Conservation (phyloP, 257 asterid species). For the Solanum gracilifrons region DNA sequence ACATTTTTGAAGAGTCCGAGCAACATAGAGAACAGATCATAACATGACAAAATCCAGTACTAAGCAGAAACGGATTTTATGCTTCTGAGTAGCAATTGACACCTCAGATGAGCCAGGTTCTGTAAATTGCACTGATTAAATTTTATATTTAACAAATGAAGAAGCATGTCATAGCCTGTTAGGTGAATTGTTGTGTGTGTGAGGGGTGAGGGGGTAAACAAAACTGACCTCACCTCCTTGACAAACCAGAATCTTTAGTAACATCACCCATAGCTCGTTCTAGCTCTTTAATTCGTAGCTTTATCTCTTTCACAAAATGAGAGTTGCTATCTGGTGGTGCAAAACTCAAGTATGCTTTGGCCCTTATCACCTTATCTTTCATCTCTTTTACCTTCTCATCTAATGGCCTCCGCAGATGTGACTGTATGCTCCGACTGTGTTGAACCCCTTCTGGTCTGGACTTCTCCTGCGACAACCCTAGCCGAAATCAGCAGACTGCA, state of each 20-base stretch:
- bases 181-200: background rate
- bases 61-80: background rate
- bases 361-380: slow-evolving; percentile 83
- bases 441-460: slow-evolving; percentile 15
- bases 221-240: slow-evolving; percentile 44
- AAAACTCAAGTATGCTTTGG: slow-evolving; percentile 56
- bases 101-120: background rate
- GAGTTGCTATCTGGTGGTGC: slow-evolving; percentile 57
- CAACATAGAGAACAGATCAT: background rate
- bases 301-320: slow-evolving; percentile 78
- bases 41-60: background rate
- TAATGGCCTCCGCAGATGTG: slow-evolving; percentile 17
- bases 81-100: background rate
- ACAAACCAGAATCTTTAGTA: slow-evolving; percentile 51
- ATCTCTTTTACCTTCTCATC: slow-evolving; percentile 74
- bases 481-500: slow-evolving; percentile 4
- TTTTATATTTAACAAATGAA: background rate
- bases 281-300: slow-evolving; percentile 70
- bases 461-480: slow-evolving; percentile 37
- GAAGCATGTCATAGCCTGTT: background rate
- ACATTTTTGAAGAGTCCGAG: background rate
- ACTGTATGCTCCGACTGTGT: slow-evolving; percentile 17
- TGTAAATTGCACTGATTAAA: background rate
- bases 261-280: slow-evolving; percentile 56
- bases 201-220: too few species aligned